A percentile compares a stretch with the other conserved stretches of the same genome.
phyloP scores from a whole-genome alignment of 768 basidiomycete genomes.

The Gloeostereum incarnatum region DNA sequence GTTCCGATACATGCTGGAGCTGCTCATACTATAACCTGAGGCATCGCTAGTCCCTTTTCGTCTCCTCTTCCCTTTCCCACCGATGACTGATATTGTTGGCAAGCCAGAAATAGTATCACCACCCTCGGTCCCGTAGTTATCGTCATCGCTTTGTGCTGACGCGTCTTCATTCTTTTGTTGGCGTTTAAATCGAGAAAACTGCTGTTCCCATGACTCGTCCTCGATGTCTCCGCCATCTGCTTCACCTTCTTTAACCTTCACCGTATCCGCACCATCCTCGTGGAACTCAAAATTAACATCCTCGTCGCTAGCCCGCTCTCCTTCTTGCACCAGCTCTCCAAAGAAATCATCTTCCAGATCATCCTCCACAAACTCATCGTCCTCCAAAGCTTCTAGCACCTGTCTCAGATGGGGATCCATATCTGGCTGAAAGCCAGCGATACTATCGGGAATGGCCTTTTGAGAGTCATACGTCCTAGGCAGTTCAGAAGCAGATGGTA shows the following conservation, averaged over 20 bases:
- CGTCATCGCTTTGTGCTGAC: conserved; percentile 35
- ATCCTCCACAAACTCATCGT: conserved; percentile 89
- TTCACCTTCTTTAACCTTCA: conserved; percentile 12
- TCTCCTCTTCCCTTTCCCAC: conserved; percentile 63
- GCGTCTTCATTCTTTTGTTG: conserved; percentile 19
- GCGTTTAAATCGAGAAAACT: conserved; percentile 74
- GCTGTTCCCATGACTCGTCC: conserved; percentile 61
- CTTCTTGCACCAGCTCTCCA: conserved; percentile 56
- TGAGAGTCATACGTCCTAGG: conserved; percentile 69
- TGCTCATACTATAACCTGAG: conserved; percentile 96
- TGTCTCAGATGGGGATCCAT: conserved; percentile 96
- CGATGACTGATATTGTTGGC: conserved; percentile 66
- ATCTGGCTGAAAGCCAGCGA: conserved; percentile 87
- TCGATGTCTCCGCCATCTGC: conserved; percentile 29
- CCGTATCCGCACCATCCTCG: conserved; percentile 35
- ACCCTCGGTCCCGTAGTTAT: conserved; percentile 51
- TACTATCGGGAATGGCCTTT: conserved; percentile 71
- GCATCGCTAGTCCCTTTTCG: conserved; percentile 74
- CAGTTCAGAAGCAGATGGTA: conserved; percentile 69
- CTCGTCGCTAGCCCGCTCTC: conserved; percentile 56
- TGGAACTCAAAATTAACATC: conserved; percentile 58
- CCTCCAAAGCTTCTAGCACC: conserved; percentile 87
- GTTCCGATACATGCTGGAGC: conserved; percentile 91
- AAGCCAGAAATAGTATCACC: conserved; percentile 77
- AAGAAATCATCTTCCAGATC: conserved; percentile 72